These are phyloP conservation scores for Sclerotinia trifoliorum DNA, from an alignment of 2,329 filamentous ascomycete species.

Conservation along the genomic window DNA sequence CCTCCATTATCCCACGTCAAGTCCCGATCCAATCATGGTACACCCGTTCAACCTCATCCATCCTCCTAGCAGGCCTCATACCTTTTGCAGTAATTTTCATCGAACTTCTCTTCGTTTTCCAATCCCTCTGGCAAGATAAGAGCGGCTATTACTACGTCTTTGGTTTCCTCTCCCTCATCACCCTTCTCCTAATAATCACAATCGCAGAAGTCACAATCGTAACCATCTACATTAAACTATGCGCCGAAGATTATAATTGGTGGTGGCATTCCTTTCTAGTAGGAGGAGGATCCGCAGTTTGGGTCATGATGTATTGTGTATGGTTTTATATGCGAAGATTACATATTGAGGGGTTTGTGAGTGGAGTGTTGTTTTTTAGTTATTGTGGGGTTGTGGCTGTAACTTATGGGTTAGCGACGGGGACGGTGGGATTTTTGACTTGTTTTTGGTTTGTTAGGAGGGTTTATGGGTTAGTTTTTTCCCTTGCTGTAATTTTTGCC, in stretches of 20 bases:
- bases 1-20: constrained; percentile 67
- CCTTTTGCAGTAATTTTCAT: constrained; percentile 88
- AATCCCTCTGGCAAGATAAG: constrained; percentile 87
- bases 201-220: constrained; percentile 83
- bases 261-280: constrained; percentile 88
- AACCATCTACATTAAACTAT: constrained; percentile 78
- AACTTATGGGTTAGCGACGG: constrained; percentile 77
- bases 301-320: constrained; percentile 78
- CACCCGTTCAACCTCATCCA: constrained; percentile 58
- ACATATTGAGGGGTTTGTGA: constrained; percentile 77
- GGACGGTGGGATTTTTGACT: constrained; percentile 80
- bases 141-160: constrained; percentile 91
- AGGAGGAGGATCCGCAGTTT: constrained; percentile 72
- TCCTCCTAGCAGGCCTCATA: constrained; percentile 71
- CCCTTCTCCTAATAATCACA: constrained; percentile 68
- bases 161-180: constrained; percentile 76
- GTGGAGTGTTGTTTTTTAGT: constrained; percentile 77
- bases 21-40: constrained; percentile 77
- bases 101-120: constrained; percentile 82
- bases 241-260: constrained; percentile 85
- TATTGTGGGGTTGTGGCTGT: constrained; percentile 81
- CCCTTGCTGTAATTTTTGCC: background rate
- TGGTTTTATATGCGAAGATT: constrained; percentile 84
- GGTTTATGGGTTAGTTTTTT: constrained; percentile 68
- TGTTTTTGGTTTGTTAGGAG: constrained; percentile 80